Conservation (phyloP, 2,329 filamentous ascomycete species). For the Arthrocladium fulminans region DNA sequence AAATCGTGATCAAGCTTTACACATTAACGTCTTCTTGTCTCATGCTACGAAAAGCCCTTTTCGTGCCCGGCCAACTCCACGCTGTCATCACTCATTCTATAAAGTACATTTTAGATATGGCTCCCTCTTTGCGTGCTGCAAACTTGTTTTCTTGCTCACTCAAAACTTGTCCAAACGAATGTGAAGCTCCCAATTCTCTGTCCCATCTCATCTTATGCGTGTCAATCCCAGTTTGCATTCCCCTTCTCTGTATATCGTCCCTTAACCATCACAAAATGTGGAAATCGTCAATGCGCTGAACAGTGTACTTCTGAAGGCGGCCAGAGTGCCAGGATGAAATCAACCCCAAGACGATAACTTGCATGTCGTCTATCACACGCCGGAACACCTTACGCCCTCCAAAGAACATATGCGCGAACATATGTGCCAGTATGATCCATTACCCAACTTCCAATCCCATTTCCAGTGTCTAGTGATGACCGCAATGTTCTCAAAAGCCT, state of each 20-base stretch:
- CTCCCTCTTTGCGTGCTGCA: not conserved
- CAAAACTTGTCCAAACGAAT: not conserved
- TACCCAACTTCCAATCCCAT: too few relatives aligned
- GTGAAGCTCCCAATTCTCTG: not conserved
- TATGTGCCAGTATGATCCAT: too few relatives aligned
- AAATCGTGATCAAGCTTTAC: not conserved
- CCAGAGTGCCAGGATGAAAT: too few relatives aligned
- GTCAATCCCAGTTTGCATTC: not conserved
- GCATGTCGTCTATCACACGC: not conserved
- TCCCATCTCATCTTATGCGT: not conserved
- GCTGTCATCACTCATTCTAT: conserved; percentile 2
- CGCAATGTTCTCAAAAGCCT: too few relatives aligned
- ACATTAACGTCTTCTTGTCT: not conserved
- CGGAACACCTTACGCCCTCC: too few relatives aligned
- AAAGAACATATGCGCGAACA: too few relatives aligned
- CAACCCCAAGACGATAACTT: too few relatives aligned
- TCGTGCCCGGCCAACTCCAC: not conserved
- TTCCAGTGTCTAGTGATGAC: too few relatives aligned
- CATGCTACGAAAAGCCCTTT: not conserved
- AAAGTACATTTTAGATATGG: not conserved
- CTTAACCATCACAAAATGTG: not conserved
- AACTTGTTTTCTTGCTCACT: not conserved
- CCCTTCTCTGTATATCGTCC: not conserved
- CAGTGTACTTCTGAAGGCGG: too few relatives aligned
- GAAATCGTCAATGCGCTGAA: too few relatives aligned